phyloP scores from a whole-genome alignment of 371 early-diverging fungal species.

The Capillidium rhysosporum region DNA sequence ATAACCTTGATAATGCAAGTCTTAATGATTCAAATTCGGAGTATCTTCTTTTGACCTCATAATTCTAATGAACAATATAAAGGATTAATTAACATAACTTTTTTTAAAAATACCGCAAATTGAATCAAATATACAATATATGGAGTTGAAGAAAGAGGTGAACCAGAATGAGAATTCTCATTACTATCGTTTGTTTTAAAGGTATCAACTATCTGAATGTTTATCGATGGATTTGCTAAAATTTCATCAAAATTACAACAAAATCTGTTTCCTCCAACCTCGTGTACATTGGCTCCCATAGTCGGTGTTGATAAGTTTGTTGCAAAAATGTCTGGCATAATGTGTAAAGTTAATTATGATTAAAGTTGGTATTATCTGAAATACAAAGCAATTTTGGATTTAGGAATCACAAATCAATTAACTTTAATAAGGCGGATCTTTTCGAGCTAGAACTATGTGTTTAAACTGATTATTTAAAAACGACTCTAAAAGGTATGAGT shows the following conservation, averaged over 20 bases:
- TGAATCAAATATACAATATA: constrained; percentile 27
- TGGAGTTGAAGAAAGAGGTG: neutral
- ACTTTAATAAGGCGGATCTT: too few species aligned
- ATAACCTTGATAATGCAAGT: constrained; percentile 38
- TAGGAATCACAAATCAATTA: too few species aligned
- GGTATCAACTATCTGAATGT: neutral
- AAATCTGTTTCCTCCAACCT: neutral
- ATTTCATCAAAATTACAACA: neutral
- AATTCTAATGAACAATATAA: constrained; percentile 16
- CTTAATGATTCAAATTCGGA: constrained; percentile 87
- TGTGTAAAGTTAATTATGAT: neutral
- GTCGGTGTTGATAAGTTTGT: neutral
- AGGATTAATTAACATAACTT: neutral
- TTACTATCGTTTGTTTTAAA: too few species aligned
- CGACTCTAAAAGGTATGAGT: too few species aligned
- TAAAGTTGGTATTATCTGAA: too few species aligned
- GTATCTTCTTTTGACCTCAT: constrained; percentile 57
- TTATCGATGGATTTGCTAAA: neutral
- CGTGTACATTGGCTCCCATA: neutral
- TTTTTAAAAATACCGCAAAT: constrained; percentile 18
- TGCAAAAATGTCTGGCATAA: neutral
- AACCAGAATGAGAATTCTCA: neutral
- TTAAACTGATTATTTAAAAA: too few species aligned
- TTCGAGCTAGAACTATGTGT: too few species aligned
- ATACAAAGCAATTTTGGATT: too few species aligned